Percentiles rank a stretch among this genome's conserved stretches.
These are phyloP conservation scores for Leccinellum luteum DNA, from an alignment of 768 basidiomycete genomes.

Conservation along the genomic window DNA sequence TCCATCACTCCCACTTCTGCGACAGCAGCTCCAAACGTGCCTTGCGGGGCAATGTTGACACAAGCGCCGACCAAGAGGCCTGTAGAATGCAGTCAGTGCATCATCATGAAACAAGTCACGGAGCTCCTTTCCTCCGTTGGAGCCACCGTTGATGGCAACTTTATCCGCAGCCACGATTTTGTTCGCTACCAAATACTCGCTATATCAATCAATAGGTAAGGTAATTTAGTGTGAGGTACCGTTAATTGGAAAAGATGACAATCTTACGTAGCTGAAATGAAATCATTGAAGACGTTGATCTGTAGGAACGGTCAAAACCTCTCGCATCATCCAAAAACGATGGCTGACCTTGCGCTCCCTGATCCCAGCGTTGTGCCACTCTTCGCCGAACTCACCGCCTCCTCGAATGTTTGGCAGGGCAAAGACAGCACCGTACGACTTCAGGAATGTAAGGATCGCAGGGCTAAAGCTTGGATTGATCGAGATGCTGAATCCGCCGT, in stretches of 20 bases:
- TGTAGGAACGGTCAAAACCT: conserved; percentile 24
- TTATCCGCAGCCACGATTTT: conserved; percentile 68
- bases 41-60: conserved; percentile 73
- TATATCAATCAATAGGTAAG: conserved; percentile 25
- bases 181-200: conserved; percentile 69
- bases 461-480: conserved; percentile 73
- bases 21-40: conserved; percentile 71
- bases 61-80: conserved; percentile 85
- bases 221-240: neutral
- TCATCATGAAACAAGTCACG: neutral
- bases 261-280: conserved; percentile 74
- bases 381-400: conserved; percentile 78
- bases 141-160: conserved; percentile 74
- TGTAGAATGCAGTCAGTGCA: conserved; percentile 23
- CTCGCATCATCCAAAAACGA: neutral
- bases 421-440: conserved; percentile 64
- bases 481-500: conserved; percentile 78
- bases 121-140: conserved; percentile 64
- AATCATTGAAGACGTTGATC: conserved; percentile 80
- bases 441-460: conserved; percentile 67
- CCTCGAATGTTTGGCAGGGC: conserved; percentile 63
- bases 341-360: conserved; percentile 61
- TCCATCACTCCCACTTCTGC: conserved; percentile 84
- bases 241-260: neutral
- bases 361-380: conserved; percentile 77